Evolutionary conservation across 805 yeast species (phyloP).

Genomic region (Saturnispora zaruensis): DNA sequence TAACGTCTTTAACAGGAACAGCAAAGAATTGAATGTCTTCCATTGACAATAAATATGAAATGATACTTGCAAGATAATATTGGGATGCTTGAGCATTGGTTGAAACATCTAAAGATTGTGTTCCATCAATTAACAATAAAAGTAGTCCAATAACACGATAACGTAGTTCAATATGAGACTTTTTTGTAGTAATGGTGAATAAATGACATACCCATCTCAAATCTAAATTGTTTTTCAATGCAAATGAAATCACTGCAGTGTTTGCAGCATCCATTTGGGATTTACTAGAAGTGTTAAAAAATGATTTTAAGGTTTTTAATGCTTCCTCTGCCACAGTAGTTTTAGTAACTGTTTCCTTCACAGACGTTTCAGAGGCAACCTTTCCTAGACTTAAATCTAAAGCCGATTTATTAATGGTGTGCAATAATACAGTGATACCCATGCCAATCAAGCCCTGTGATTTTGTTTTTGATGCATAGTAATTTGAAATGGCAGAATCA

Average conservation of each 20-base stretch:
- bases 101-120: conserved; percentile 42
- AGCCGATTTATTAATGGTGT: conserved; percentile 23
- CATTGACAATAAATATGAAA: conserved; percentile 53
- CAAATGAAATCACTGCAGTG: conserved; percentile 39
- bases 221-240: conserved; percentile 25
- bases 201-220: conserved; percentile 47
- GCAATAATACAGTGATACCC: conserved; percentile 33
- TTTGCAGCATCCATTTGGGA: conserved; percentile 54
- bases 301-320: conserved; percentile 40
- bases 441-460: conserved; percentile 18
- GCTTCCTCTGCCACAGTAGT: conserved; percentile 14
- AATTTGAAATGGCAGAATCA: conserved; percentile 17
- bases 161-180: conserved; percentile 45
- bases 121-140: conserved; percentile 26
- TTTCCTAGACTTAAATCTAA: conserved; percentile 17
- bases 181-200: conserved; percentile 57
- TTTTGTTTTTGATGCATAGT: not conserved
- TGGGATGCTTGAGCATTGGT: conserved; percentile 8
- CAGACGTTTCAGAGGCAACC: conserved; percentile 5
- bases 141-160: conserved; percentile 20
- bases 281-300: conserved; percentile 56
- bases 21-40: conserved; percentile 76
- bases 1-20: conserved; percentile 71
- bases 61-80: conserved; percentile 19
- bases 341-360: not conserved